Percentiles rank a stretch among this genome's conserved stretches.
Evolutionary conservation across 495 filamentous ascomycete genomes (phyloP).

Genomic region (Aspergillus olivimuriae): DNA sequence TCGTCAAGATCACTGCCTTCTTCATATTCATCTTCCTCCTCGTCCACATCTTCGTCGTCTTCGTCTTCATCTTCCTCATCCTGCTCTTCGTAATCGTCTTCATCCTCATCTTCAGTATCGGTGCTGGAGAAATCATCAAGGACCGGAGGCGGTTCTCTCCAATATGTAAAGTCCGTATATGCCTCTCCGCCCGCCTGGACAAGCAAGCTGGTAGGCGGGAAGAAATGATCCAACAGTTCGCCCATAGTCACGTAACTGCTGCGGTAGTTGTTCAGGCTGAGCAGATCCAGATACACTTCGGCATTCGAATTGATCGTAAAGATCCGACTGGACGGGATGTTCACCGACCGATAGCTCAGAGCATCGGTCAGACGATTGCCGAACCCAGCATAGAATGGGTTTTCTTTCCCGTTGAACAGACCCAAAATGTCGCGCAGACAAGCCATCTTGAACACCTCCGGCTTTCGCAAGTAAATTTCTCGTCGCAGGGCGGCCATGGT

Average conservation of each 20-base stretch:
- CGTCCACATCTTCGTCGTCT: constrained; percentile 35
- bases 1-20: constrained; percentile 40
- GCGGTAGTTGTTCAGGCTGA: constrained; percentile 90
- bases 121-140: constrained; percentile 75
- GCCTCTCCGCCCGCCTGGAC: constrained; percentile 76
- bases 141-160: constrained; percentile 68
- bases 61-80: constrained; percentile 30
- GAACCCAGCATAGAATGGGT: constrained; percentile 94
- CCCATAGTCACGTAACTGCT: constrained; percentile 96
- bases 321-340: constrained; percentile 86
- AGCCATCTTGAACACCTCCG: constrained; percentile 99
- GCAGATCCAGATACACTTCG: constrained; percentile 86
- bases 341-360: constrained; percentile 90
- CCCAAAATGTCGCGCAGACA: constrained; percentile 89
- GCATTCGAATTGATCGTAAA: constrained; percentile 99
- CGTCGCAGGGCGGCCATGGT: constrained; percentile 92
- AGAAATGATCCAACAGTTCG: constrained; percentile 95
- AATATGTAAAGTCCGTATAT: constrained; percentile 85
- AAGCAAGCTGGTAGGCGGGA: constrained; percentile 72
- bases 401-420: constrained; percentile 71
- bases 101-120: constrained; percentile 53
- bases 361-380: constrained; percentile 96
- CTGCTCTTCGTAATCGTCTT: constrained; percentile 21
- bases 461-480: constrained; percentile 93
- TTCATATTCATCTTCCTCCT: constrained; percentile 32